These are phyloP conservation scores for Tricholoma matsutake DNA, from an alignment of 768 basidiomycete species.

Conservation along the genomic window DNA sequence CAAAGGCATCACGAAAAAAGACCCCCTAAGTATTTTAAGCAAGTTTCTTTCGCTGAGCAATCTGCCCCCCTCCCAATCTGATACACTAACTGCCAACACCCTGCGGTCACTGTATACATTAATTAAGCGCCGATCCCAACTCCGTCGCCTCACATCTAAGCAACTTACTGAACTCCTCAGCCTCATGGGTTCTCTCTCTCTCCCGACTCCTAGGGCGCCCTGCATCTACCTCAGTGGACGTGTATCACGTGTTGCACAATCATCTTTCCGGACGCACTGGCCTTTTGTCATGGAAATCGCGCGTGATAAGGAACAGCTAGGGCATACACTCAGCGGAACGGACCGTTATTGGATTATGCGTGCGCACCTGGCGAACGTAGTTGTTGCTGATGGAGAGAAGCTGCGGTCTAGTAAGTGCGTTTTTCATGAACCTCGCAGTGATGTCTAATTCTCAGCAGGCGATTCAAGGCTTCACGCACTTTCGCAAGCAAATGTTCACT, in stretches of 20 bases:
- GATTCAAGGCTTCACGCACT: slow-evolving; percentile 18
- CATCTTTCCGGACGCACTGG: slow-evolving; percentile 40
- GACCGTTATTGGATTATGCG: slow-evolving; percentile 67
- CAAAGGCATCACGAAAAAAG: neutral
- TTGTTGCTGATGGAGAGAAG: slow-evolving; percentile 18
- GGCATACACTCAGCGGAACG: slow-evolving; percentile 31
- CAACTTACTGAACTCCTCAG: slow-evolving; percentile 42
- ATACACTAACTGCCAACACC: slow-evolving; percentile 26
- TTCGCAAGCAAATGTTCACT: slow-evolving; percentile 37
- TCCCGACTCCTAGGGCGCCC: slow-evolving; percentile 21
- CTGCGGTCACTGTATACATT: slow-evolving; percentile 39
- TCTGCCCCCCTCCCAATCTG: slow-evolving; percentile 9
- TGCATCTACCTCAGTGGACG: slow-evolving; percentile 31
- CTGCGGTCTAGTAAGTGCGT: slow-evolving; percentile 7
- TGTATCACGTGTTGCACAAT: slow-evolving; percentile 22
- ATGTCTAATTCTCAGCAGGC: slow-evolving; percentile 10
- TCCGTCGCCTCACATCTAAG: slow-evolving; percentile 29
- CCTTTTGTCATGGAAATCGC: slow-evolving; percentile 43
- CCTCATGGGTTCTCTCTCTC: slow-evolving; percentile 50
- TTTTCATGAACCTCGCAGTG: neutral
- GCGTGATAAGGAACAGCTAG: slow-evolving; percentile 39
- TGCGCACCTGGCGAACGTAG: slow-evolving; percentile 34
- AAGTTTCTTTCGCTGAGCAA: slow-evolving; percentile 19
- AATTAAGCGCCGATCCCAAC: slow-evolving; percentile 30
- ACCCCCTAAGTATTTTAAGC: neutral